Percentiles rank a stretch among this genome's conserved stretches.
phyloP scores from a whole-genome alignment of 2,329 filamentous ascomycete genomes.

The Colletotrichum lindemuthianum region DNA sequence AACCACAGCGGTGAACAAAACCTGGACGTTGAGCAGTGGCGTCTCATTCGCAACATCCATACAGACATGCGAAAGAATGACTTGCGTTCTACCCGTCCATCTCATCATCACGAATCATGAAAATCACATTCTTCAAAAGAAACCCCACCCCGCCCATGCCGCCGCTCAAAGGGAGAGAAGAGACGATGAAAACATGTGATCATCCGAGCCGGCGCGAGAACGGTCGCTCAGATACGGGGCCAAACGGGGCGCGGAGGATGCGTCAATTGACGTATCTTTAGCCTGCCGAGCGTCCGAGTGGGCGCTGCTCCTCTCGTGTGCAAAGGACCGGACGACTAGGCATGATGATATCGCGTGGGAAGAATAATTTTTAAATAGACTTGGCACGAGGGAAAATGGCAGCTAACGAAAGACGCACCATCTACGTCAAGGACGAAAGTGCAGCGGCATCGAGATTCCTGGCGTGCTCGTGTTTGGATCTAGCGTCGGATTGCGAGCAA shows the following conservation, averaged over 20 bases:
- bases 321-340: neutral
- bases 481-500: slow-evolving; percentile 23
- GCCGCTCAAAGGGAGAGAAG: too few relatives aligned
- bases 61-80: slow-evolving; percentile 7
- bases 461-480: slow-evolving; percentile 23
- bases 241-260: slow-evolving; percentile 10
- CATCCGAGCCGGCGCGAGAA: slow-evolving; percentile 22
- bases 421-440: neutral
- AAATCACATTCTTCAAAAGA: slow-evolving; percentile 7
- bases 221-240: slow-evolving; percentile 21
- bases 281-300: neutral
- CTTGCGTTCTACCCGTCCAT: slow-evolving; percentile 5
- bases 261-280: slow-evolving; percentile 23
- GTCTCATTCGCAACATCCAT: neutral
- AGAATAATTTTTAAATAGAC: neutral
- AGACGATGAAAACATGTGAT: neutral
- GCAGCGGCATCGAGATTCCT: slow-evolving; percentile 15
- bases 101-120: slow-evolving; percentile 23
- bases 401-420: neutral
- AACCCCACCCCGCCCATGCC: neutral
- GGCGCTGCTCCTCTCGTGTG: neutral
- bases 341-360: neutral
- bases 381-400: slow-evolving; percentile 30
- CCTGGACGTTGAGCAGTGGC: neutral
- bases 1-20: neutral